A percentile compares a stretch with the other conserved stretches of the same genome.
Conservation (phyloP, 164 flowering plant species). For the Tinospora cordifolia region DNA sequence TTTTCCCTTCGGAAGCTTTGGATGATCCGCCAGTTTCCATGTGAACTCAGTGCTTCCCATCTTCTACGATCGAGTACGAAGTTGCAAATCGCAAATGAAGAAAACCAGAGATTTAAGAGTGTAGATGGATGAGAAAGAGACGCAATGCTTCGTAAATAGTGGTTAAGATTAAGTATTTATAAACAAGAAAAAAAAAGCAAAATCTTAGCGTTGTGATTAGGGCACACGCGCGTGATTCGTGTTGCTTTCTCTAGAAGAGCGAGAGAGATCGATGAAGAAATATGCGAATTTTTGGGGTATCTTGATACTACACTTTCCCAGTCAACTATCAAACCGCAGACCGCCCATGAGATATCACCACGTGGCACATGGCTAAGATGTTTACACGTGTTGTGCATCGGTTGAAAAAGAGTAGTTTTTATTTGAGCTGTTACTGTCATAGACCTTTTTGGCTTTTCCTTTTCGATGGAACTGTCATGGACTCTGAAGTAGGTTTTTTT, state of each 20-base stretch:
- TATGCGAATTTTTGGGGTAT: background rate
- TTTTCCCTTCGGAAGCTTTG: constrained; percentile 87
- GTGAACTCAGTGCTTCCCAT: constrained; percentile 65
- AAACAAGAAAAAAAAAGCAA: too few relatives aligned
- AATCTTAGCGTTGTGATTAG: background rate
- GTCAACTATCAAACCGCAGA: background rate
- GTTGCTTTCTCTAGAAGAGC: background rate
- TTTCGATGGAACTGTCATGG: too few relatives aligned
- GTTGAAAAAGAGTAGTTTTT: background rate
- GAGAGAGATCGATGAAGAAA: background rate
- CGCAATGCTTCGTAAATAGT: background rate
- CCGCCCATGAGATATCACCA: background rate
- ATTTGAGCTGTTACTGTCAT: background rate
- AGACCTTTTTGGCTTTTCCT: too few relatives aligned
- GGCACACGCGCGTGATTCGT: background rate
- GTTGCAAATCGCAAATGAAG: background rate
- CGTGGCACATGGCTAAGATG: background rate
- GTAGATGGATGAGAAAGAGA: background rate
- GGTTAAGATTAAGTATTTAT: background rate
- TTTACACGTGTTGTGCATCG: background rate
- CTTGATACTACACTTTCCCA: background rate
- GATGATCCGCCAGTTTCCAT: constrained; percentile 81
- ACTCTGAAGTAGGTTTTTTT: background rate
- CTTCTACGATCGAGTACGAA: background rate
- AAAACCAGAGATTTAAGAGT: background rate